Conservation (phyloP, 768 basidiomycete genomes). For the Galerina marginata region DNA sequence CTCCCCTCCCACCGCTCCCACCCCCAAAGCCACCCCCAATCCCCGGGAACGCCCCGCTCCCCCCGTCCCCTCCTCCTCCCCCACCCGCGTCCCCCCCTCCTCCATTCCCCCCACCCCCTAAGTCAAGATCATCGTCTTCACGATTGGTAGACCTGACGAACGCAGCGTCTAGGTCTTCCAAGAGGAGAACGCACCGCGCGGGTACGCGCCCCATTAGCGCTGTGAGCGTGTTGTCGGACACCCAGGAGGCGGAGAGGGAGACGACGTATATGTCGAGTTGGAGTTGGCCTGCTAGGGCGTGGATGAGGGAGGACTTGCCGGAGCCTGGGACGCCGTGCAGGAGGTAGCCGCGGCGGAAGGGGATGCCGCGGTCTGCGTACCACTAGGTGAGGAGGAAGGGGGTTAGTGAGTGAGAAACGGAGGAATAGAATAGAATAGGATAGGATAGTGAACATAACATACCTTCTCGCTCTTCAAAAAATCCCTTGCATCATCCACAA, state of each 20-base stretch:
- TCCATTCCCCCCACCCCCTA: constrained; percentile 32
- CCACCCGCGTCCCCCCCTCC: too few species aligned
- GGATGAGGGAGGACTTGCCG: constrained; percentile 86
- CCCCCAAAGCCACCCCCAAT: constrained; percentile 19
- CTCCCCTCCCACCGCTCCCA: constrained; percentile 29
- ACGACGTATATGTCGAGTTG: constrained; percentile 93
- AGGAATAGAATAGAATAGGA: constrained; percentile 4
- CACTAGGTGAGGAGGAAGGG: too few species aligned
- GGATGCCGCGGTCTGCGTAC: constrained; percentile 94
- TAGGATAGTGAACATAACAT: constrained; percentile 13
- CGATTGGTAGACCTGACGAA: constrained; percentile 79
- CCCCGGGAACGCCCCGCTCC: constrained; percentile 17
- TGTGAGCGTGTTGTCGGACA: constrained; percentile 85
- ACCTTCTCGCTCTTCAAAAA: constrained; percentile 86
- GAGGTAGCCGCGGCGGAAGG: constrained; percentile 88
- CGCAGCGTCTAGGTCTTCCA: constrained; percentile 91
- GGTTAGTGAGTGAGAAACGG: constrained; percentile 2
- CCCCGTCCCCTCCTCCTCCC: constrained; percentile 8
- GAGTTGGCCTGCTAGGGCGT: constrained; percentile 86
- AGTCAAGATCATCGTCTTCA: constrained; percentile 51
- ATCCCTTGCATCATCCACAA: constrained; percentile 80
- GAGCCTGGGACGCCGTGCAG: constrained; percentile 86
- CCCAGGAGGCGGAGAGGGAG: constrained; percentile 82
- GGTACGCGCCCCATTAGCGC: constrained; percentile 89
- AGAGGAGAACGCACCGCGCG: constrained; percentile 81